These are phyloP conservation scores for Tilletiaria anomala DNA, from an alignment of 1,284 basidiomycete species.

Conservation along the genomic window DNA sequence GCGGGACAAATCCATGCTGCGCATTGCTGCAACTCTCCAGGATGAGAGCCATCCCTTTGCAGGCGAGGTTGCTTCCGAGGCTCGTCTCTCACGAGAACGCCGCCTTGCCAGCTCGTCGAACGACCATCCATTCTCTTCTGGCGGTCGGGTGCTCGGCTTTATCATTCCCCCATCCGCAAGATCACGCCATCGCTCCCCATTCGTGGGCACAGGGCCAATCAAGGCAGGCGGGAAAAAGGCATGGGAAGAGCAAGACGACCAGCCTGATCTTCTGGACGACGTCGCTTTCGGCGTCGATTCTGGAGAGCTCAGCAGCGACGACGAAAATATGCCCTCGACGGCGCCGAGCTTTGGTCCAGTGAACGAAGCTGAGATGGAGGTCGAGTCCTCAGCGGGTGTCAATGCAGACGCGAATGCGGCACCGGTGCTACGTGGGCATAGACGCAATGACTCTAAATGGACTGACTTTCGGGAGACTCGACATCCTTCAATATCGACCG, in stretches of 20 bases:
- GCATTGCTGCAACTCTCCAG: neutral
- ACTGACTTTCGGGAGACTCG: neutral
- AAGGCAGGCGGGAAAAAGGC: neutral
- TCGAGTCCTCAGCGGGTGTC: neutral
- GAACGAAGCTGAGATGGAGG: neutral
- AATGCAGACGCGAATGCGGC: neutral
- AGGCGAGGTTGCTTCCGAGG: neutral
- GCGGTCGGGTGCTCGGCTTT: neutral
- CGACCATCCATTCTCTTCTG: neutral
- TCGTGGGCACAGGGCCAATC: neutral
- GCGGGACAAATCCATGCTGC: neutral
- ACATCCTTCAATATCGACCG: neutral
- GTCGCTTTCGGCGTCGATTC: neutral
- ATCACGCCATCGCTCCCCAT: neutral
- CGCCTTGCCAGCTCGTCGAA: neutral
- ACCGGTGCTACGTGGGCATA: neutral
- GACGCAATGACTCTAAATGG: neutral
- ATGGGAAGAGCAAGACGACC: neutral
- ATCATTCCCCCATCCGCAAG: neutral
- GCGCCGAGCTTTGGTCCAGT: neutral
- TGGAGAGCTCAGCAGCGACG: neutral
- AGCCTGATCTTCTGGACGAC: neutral
- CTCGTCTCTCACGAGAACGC: neutral
- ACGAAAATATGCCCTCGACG: neutral
- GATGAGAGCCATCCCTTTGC: neutral